Percentiles rank a stretch among this genome's conserved stretches.
Conservation (phyloP, 1,139 yeast genomes). For the Kluyveromyces sp. region DNA sequence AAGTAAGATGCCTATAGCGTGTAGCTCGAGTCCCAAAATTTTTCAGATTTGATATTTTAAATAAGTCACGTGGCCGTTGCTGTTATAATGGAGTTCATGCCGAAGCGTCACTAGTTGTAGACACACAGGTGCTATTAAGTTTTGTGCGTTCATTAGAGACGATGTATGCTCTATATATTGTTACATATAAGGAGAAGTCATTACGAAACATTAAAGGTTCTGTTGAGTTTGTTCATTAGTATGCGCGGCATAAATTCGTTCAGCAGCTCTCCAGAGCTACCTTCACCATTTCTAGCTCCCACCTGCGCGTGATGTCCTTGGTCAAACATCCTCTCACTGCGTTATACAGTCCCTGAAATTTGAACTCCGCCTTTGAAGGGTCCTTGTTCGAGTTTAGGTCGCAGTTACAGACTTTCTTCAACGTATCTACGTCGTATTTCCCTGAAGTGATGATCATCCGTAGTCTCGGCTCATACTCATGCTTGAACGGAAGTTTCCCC, state of each 20-base stretch:
- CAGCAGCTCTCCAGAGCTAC: slow-evolving; percentile 9
- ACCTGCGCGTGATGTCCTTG: slow-evolving; percentile 44
- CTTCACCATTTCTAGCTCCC: slow-evolving; percentile 39
- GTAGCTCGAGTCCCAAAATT: neutral
- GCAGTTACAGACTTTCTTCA: slow-evolving; percentile 32
- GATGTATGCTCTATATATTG: neutral
- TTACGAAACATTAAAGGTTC: neutral
- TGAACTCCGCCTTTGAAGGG: slow-evolving; percentile 12
- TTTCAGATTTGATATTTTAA: neutral
- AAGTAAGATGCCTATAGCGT: too few species aligned
- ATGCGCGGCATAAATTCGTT: too few species aligned
- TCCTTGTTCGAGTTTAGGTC: slow-evolving; percentile 8
- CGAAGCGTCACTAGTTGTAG: too few species aligned
- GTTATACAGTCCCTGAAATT: slow-evolving; percentile 34
- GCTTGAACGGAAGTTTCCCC: slow-evolving; percentile 77
- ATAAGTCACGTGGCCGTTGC: neutral
- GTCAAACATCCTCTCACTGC: slow-evolving; percentile 51
- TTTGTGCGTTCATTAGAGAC: too few species aligned
- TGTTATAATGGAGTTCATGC: neutral
- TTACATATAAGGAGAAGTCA: neutral
- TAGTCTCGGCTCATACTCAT: slow-evolving; percentile 71
- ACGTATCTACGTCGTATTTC: slow-evolving; percentile 44
- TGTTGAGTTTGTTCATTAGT: too few species aligned
- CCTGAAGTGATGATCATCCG: slow-evolving; percentile 68
- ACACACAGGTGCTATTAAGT: too few species aligned